Evolutionary conservation across 768 basidiomycete genomes (phyloP), one percentile per base, ranked within the genome.

Genomic region (Russula griseocarnosa): DNA sequence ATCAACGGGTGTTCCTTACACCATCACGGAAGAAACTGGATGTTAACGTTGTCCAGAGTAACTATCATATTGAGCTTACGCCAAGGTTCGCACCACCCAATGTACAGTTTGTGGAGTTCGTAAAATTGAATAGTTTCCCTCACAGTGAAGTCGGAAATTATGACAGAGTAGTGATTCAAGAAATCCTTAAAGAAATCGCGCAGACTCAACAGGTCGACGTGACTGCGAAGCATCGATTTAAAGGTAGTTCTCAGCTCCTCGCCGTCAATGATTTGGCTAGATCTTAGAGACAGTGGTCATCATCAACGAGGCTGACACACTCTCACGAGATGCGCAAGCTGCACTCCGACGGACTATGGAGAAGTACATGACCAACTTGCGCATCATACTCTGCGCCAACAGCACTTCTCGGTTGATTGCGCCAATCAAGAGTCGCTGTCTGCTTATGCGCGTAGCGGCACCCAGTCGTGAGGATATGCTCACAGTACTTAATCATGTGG

Each of bases 201-300:
- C 95, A 98, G 75, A 99, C 95, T 2, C 96, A 99, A 73, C 96
- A 98, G 73, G 94, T 99, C 11, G 96, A 99, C 76, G 75, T 98
- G 67, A 92, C 84, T 71, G 96, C 96, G 3, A 95, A 90, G 73
- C 94, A 99, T 70, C 82, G 92, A 62, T 99, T 99, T 77, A 99
- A 99, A 81, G 94, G 96, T 94, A 46, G 49, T 75, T 67, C 51
- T 62, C 34, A n/a, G 38, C 6, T 20, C 7, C 0, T 36, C 26
- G 10, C 30, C 20, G 40, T 32, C 49, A 30, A 9, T 28, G 26
- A 46, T 53, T 30, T n/a, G 11, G 18, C 26, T 55, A 38, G 9
- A 58, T 28, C 54, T 60, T 40, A 28, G 8, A 24, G 7, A 7
- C 67, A 98, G 96, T 95, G n/a, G 95, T 99, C 56, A 82, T 99